Base-by-base conservation (phyloP, 2,329 filamentous ascomycete genomes). In the Rutstroemia sp. region DNA sequence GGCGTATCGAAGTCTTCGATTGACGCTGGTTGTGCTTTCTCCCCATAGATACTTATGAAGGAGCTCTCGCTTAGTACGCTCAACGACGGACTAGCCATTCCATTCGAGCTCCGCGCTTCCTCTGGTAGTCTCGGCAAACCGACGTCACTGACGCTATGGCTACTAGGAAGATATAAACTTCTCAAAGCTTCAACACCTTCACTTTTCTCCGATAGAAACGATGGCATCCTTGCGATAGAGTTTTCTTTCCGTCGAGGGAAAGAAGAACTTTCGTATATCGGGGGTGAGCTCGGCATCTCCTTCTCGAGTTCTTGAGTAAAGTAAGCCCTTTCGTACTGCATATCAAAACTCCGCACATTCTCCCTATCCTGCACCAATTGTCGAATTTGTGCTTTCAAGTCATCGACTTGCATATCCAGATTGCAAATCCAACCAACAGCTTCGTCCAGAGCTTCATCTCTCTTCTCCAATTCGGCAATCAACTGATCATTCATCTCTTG, bases 361-460 rank as follows among this genome's bases (percentile, higher is more conserved):
- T 77, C 73, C 30, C 78, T 74, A 62, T 85, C 82, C 48, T 72
- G 71, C 12, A 78, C 65, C 30, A 84, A 69, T 56, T 77, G 74
- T 30, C 82, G 78, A 1, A 85, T 69, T 59, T 77, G 77, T 5
- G 80, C 78, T 66, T 89, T 30, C 10, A 30, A 30, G 27, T 30
- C 27, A 30, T 30, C 27, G 27, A 34, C 30, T 34, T 34, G 10
- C 30, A 12, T 12, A 34, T 34, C 86, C 16, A 88, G 72, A 23
- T 75, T 74, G 51, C 86, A 79, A 60, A 89, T 89, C 73, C 88
- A 82, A 27, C 78, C 75, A 5, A 88, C 83, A 3, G 86, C 86
- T 64, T 89, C 85, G 59, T 84, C 81, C 1, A 89, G 76, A 4
- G 86, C 86, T 65, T 83, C 83, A 68, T 89, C 86, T 17, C 85